Percentiles rank a stretch among this genome's conserved stretches.
Conservation (phyloP, 257 asterid species). For the Catharanthus roseus region DNA sequence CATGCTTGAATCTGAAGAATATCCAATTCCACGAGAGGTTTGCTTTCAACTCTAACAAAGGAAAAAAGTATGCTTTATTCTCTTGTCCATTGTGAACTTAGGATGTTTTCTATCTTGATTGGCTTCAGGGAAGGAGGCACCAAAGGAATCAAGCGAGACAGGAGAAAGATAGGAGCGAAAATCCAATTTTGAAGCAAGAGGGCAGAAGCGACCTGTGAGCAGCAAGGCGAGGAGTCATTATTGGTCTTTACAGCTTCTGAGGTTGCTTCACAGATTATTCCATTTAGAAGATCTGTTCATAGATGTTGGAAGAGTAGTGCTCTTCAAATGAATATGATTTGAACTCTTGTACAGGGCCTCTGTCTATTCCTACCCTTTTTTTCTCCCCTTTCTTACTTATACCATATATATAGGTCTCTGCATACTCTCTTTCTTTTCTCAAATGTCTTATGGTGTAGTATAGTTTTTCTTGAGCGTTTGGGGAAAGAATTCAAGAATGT, state of each 20-base stretch:
- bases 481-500: neutral
- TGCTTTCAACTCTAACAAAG: neutral
- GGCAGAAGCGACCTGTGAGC: constrained; percentile 12
- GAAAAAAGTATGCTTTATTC: neutral
- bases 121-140: constrained; percentile 48
- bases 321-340: neutral
- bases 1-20: constrained; percentile 81
- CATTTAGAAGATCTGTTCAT: neutral
- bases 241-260: neutral
- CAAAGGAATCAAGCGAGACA: constrained; percentile 29
- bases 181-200: constrained; percentile 26
- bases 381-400: no score
- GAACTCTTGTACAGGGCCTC: constrained; percentile 8
- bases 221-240: neutral
- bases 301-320: constrained; percentile 7
- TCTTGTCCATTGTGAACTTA: neutral
- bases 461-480: neutral
- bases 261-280: neutral
- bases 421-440: neutral
- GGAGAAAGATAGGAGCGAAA: constrained; percentile 21
- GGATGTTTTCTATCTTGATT: neutral
- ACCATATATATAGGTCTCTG: neutral
- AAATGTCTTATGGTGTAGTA: neutral
- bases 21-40: constrained; percentile 71
- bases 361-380: neutral